These are phyloP conservation scores for Parastagonospora nodorum DNA, from an alignment of 2,329 filamentous ascomycete species.

Conservation along the genomic window DNA sequence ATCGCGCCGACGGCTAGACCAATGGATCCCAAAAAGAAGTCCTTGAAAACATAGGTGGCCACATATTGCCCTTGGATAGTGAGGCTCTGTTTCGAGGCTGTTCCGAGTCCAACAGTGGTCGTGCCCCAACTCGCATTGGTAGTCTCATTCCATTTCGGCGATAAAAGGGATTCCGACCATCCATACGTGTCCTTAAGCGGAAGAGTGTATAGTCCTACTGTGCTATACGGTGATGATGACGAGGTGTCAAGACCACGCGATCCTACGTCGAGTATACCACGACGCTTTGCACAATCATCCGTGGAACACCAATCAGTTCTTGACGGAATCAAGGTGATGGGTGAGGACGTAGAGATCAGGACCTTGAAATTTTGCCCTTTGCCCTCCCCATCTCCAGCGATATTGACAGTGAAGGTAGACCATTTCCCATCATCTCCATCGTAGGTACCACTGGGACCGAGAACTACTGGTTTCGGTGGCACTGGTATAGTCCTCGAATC, in stretches of 20 bases:
- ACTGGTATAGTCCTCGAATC: slow-evolving; percentile 16
- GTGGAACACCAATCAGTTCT: slow-evolving; percentile 33
- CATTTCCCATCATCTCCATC: slow-evolving; percentile 51
- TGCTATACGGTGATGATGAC: slow-evolving; percentile 21
- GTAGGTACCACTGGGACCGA: slow-evolving; percentile 27
- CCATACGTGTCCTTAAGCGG: slow-evolving; percentile 19
- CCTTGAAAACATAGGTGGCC: slow-evolving; percentile 15
- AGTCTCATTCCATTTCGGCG: too few relatives aligned
- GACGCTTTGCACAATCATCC: slow-evolving; percentile 29
- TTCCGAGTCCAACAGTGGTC: slow-evolving; percentile 36
- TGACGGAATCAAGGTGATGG: slow-evolving; percentile 29
- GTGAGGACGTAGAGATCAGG: slow-evolving; percentile 39
- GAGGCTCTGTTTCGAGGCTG: slow-evolving; percentile 15
- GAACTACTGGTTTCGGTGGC: slow-evolving; percentile 14
- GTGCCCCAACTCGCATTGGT: too few relatives aligned
- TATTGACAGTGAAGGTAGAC: slow-evolving; percentile 49
- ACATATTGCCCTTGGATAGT: slow-evolving; percentile 24
- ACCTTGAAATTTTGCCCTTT: slow-evolving; percentile 45
- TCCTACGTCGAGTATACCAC: slow-evolving; percentile 31
- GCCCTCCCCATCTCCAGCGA: slow-evolving; percentile 35
- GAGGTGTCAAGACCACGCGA: slow-evolving; percentile 23
- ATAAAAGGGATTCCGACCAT: too few relatives aligned
- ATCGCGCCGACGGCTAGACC: slow-evolving; percentile 26
- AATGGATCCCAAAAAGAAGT: slow-evolving; percentile 41
- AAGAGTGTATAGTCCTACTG: slow-evolving; percentile 17